Conservation (phyloP, 495 filamentous ascomycete genomes). For the Cladorrhinum samala region DNA sequence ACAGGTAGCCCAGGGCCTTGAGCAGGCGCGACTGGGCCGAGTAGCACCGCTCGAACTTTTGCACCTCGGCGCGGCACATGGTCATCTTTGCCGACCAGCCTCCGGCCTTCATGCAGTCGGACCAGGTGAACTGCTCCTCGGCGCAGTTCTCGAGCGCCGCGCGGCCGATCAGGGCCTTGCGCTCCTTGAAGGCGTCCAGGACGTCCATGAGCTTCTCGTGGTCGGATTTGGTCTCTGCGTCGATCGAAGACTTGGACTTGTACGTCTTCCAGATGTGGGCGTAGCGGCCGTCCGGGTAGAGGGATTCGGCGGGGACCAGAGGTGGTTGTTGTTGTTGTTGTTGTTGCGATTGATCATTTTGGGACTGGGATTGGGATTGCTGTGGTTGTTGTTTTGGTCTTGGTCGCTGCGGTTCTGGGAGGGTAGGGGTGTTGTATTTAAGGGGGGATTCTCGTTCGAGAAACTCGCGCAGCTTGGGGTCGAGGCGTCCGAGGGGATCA, state of each 20-base stretch:
- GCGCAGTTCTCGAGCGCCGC: conserved; percentile 93
- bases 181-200: conserved; percentile 75
- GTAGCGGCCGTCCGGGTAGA: conserved; percentile 76
- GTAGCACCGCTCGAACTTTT: conserved; percentile 72
- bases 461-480: conserved; percentile 77
- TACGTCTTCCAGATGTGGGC: conserved; percentile 91
- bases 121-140: conserved; percentile 68
- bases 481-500: conserved; percentile 75
- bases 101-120: conserved; percentile 67
- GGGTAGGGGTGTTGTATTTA: conserved; percentile 51
- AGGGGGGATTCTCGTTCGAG: conserved; percentile 75
- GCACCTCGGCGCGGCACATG: conserved; percentile 68
- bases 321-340: not conserved
- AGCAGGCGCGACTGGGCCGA: conserved; percentile 79
- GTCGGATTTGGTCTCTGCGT: conserved; percentile 58
- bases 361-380: not conserved
- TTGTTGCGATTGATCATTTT: conserved; percentile 2
- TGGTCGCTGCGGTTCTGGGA: conserved; percentile 2
- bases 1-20: conserved; percentile 84
- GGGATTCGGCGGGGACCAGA: conserved; percentile 31
- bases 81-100: conserved; percentile 53
- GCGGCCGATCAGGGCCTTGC: conserved; percentile 66
- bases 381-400: conserved; percentile 2
- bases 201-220: conserved; percentile 69
- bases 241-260: conserved; percentile 56